Conservation (phyloP, 768 basidiomycete species). For the Termitomyces sp. region DNA sequence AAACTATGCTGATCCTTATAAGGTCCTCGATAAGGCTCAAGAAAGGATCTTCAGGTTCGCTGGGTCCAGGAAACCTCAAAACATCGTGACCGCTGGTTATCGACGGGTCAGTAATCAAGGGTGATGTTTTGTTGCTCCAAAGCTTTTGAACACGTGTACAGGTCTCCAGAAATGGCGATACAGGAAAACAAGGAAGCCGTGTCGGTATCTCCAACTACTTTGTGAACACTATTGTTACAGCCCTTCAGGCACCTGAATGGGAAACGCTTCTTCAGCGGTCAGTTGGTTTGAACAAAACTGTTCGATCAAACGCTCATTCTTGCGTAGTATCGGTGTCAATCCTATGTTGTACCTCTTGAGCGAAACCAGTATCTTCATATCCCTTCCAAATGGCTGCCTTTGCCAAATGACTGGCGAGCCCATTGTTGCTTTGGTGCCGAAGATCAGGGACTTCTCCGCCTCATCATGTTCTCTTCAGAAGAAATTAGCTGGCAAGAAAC, state of each 20-base stretch:
- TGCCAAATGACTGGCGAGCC: slow-evolving; percentile 82
- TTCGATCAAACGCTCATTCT: slow-evolving; percentile 1
- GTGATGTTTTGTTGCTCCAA: background rate
- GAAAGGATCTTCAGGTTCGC: slow-evolving; percentile 43
- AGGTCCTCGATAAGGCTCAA: slow-evolving; percentile 67
- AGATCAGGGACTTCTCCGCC: background rate
- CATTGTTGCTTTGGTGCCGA: slow-evolving; percentile 36
- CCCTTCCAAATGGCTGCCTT: slow-evolving; percentile 80
- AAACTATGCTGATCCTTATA: background rate
- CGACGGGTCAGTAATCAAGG: slow-evolving; percentile 42
- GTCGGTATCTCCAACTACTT: slow-evolving; percentile 56
- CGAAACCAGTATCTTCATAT: slow-evolving; percentile 70
- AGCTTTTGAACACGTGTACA: slow-evolving; percentile 16
- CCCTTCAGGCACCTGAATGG: slow-evolving; percentile 68
- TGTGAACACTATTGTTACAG: slow-evolving; percentile 74
- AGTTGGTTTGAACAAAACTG: slow-evolving; percentile 13
- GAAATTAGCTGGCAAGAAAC: slow-evolving; percentile 12
- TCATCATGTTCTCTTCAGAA: background rate
- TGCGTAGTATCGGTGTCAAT: slow-evolving; percentile 68
- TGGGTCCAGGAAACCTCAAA: slow-evolving; percentile 37
- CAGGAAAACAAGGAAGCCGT: slow-evolving; percentile 38
- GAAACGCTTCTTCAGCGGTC: slow-evolving; percentile 60
- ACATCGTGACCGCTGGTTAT: slow-evolving; percentile 70
- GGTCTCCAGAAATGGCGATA: slow-evolving; percentile 33
- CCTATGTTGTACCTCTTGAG: slow-evolving; percentile 78